phyloP scores from a whole-genome alignment of 495 filamentous ascomycete genomes.

The Paragyromitra xinjiangensis region DNA sequence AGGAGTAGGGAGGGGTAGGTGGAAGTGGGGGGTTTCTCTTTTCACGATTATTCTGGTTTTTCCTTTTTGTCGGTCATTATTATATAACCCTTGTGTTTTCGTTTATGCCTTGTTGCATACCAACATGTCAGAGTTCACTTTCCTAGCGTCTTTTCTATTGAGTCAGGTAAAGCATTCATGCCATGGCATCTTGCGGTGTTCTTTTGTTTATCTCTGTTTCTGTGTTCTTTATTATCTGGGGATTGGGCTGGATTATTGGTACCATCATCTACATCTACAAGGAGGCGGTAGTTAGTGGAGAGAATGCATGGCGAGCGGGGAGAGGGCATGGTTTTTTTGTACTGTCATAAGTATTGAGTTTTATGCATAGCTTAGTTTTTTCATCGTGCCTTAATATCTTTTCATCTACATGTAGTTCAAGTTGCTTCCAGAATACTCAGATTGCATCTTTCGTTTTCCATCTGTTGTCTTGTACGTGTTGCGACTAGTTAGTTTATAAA shows the following conservation, averaged over 20 bases:
- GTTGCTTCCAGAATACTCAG: background rate
- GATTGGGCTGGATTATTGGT: constrained; percentile 16
- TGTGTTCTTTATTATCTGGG: constrained; percentile 20
- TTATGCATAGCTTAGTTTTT: constrained; percentile 35
- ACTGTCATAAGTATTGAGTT: constrained; percentile 31
- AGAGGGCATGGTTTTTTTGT: constrained; percentile 11
- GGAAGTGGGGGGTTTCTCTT: constrained; percentile 2
- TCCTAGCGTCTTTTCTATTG: constrained; percentile 22
- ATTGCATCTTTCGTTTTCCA: constrained; percentile 7
- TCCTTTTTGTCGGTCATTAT: constrained; percentile 27
- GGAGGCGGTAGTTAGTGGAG: constrained; percentile 1
- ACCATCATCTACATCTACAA: constrained; percentile 32
- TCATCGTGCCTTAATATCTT: background rate
- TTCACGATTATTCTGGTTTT: constrained; percentile 8
- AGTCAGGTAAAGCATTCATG: constrained; percentile 32
- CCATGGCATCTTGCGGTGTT: constrained; percentile 29
- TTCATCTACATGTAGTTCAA: background rate
- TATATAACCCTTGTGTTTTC: constrained; percentile 12
- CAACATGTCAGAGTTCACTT: constrained; percentile 38
- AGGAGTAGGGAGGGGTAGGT: background rate
- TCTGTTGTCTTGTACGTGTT: background rate
- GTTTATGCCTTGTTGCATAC: constrained; percentile 22
- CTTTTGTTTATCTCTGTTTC: constrained; percentile 20
- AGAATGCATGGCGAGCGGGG: background rate
- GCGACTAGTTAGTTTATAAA: constrained; percentile 7